Conservation (phyloP, 768 basidiomycete genomes). For the Boletus rex-veris region DNA sequence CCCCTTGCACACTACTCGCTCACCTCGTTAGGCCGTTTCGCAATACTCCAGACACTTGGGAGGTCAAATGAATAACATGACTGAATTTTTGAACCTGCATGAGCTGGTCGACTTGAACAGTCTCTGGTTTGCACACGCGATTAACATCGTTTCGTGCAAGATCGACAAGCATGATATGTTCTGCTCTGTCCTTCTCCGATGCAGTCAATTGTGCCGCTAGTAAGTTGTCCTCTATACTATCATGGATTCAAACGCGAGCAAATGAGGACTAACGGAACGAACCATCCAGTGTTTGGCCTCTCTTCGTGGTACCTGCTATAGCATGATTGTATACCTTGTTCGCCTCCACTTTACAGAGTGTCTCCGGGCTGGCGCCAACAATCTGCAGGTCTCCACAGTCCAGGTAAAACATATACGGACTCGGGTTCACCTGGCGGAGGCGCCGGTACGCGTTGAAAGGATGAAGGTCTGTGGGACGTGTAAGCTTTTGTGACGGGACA, state of each 20-base stretch:
- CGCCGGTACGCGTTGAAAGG: conserved; percentile 98
- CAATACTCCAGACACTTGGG: conserved; percentile 85
- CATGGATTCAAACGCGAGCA: conserved; percentile 5
- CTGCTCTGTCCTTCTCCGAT: conserved; percentile 94
- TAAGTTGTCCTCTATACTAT: conserved; percentile 77
- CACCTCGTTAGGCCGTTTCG: conserved; percentile 83
- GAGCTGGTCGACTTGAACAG: conserved; percentile 93
- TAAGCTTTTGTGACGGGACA: conserved; percentile 89
- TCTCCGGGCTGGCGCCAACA: conserved; percentile 98
- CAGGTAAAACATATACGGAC: conserved; percentile 98
- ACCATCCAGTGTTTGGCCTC: conserved; percentile 88
- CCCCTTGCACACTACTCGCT: conserved; percentile 37
- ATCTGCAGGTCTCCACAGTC: conserved; percentile 92
- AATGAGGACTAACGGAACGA: conserved; percentile 21
- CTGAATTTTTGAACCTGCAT: conserved; percentile 95
- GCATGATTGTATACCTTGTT: conserved; percentile 97
- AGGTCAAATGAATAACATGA: conserved; percentile 97
- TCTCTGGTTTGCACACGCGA: conserved; percentile 90
- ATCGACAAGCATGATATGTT: conserved; percentile 99
- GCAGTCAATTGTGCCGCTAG: conserved; percentile 70
- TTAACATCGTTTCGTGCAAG: conserved; percentile 98
- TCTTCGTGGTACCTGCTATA: conserved; percentile 90
- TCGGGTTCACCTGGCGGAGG: conserved; percentile 91
- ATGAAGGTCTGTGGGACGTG: conserved; percentile 82
- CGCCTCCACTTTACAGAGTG: conserved; percentile 89